phyloP scores from a whole-genome alignment of 1,139 yeast species.

The Protomyces gravidus region DNA sequence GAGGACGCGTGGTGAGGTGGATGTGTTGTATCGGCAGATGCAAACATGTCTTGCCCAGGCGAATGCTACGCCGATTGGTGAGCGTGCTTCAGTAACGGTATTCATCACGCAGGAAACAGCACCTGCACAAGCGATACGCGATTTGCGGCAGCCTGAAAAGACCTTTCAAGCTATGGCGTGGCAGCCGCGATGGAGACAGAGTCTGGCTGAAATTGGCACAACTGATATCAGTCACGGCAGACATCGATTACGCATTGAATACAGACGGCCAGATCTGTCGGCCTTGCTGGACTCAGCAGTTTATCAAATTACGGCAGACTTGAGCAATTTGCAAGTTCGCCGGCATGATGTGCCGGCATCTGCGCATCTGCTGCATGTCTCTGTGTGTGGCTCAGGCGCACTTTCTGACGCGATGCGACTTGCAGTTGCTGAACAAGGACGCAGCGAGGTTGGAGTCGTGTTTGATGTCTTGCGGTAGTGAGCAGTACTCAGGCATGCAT shows the following conservation, averaged over 20 bases:
- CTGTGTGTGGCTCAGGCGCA: neutral
- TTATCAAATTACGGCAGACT: neutral
- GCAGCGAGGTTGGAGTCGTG: neutral
- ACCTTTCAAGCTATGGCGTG: neutral
- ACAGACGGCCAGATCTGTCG: neutral
- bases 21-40: neutral
- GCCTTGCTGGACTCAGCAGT: neutral
- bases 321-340: neutral
- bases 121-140: neutral
- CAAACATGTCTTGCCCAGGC: neutral
- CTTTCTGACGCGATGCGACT: neutral
- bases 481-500: too few relatives aligned
- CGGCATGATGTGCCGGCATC: neutral
- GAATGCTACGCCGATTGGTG: neutral
- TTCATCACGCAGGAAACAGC: neutral
- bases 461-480: neutral
- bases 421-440: neutral
- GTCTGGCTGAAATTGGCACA: neutral
- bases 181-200: constrained; percentile 1
- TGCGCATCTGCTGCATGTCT: neutral
- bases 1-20: neutral
- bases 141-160: too few relatives aligned
- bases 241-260: neutral
- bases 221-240: neutral
- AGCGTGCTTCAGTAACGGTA: neutral